Base-by-base conservation (phyloP, 2,329 filamentous ascomycete genomes). In the Paecilomyces sp. region DNA sequence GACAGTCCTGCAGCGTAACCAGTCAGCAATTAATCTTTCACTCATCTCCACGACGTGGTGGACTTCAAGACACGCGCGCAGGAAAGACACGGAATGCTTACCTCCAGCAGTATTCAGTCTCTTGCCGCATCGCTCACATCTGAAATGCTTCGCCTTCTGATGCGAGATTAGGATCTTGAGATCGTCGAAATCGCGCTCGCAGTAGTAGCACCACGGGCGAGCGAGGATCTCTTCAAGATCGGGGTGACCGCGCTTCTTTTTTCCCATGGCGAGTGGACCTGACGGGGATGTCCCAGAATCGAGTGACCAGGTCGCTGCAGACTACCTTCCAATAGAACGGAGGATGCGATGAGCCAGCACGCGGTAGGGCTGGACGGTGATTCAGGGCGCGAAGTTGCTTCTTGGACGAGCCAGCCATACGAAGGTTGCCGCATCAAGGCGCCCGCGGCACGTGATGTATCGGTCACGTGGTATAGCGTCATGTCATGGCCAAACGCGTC, bases 131-230 rank as follows among this genome's bases (percentile, higher is more conserved):
- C 88, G 82, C 68, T 96, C 91, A 78, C 94, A 99, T 77, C 96
- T 97, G 83, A 96, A 97, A 76, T 99, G 94, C 78, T 97, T 97
- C n/a, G 93, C 92, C 75, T 97, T 97, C 72, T 97, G 94, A 75
- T 99, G 94, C 60, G 90, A 92, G 67, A 96, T 95, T 64, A 99
- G 86, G 67, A 97, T 92, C 81, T 96, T 97, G 54, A 96, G 77
- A 75, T 99, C 94, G 75, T 97, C 92, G 74, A 97, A 99, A 78
- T 97, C 93, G 79, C 93, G 90, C 78, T 99, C 94, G 88, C 94
- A 99, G 81, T 99, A 99, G 79, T 96, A 99, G 80, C 94, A 99
- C 92, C 92, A 97, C 56, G 93, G 89, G 60, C 92, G 88, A 66
- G 82, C 80, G 63, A 99, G 85, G 67, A 96, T 82, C 78, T 97